phyloP scores from a whole-genome alignment of 1,284 basidiomycete species.

The Cryptococcus jaspeensis region DNA sequence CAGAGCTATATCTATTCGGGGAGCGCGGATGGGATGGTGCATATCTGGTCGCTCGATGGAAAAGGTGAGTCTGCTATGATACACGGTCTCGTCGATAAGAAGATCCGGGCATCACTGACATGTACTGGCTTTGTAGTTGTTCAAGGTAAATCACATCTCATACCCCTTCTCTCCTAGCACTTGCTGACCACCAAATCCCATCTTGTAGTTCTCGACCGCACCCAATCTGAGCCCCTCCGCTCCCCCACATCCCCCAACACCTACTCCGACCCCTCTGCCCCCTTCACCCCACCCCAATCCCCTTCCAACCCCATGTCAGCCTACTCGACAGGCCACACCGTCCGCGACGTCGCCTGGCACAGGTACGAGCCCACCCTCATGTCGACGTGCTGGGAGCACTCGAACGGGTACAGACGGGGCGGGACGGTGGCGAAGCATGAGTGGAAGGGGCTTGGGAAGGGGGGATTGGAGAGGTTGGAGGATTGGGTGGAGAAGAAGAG shows the following conservation, averaged over 20 bases:
- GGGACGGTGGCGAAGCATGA: constrained; percentile 85
- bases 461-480: constrained; percentile 61
- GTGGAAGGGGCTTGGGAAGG: constrained; percentile 85
- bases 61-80: constrained; percentile 39
- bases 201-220: constrained; percentile 1
- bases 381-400: constrained; percentile 82
- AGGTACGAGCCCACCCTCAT: constrained; percentile 75
- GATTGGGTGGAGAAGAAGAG: constrained; percentile 67
- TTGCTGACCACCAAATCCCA: too few species aligned
- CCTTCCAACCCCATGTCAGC: constrained; percentile 54
- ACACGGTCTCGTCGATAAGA: not conserved
- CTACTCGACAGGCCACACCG: constrained; percentile 27
- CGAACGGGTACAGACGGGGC: constrained; percentile 54
- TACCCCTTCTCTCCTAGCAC: constrained; percentile 29
- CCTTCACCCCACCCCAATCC: constrained; percentile 42
- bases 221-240: constrained; percentile 9
- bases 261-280: constrained; percentile 4
- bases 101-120: not conserved
- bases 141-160: constrained; percentile 20
- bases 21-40: constrained; percentile 42
- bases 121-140: constrained; percentile 9
- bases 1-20: constrained; percentile 93
- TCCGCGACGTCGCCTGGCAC: constrained; percentile 73
- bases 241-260: not conserved
- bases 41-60: constrained; percentile 96